These are phyloP conservation scores for Aspergillus affinis DNA, from an alignment of 495 filamentous ascomycete genomes.

Conservation along the genomic window DNA sequence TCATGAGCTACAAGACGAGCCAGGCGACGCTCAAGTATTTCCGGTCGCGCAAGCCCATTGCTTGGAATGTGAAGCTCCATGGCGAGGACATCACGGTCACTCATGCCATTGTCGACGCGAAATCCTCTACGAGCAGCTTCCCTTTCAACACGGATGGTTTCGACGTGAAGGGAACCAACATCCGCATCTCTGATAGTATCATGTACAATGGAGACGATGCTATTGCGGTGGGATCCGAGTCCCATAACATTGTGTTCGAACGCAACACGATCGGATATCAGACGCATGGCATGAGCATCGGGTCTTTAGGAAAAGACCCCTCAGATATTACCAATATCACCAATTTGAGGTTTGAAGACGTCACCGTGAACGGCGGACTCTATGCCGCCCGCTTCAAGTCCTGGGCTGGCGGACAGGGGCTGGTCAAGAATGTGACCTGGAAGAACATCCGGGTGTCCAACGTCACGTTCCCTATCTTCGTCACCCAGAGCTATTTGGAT, in stretches of 20 bases:
- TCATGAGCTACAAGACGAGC: constrained; percentile 39
- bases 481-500: constrained; percentile 42
- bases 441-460: constrained; percentile 42
- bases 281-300: constrained; percentile 45
- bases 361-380: constrained; percentile 38
- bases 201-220: constrained; percentile 48
- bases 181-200: constrained; percentile 35
- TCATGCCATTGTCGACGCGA: constrained; percentile 43
- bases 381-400: constrained; percentile 46
- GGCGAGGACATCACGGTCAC: constrained; percentile 37
- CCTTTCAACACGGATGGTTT: constrained; percentile 49
- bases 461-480: constrained; percentile 47
- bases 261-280: constrained; percentile 40
- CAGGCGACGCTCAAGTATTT: constrained; percentile 35
- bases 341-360: constrained; percentile 39
- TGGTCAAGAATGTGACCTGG: constrained; percentile 44
- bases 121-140: constrained; percentile 34
- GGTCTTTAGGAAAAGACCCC: constrained; percentile 37
- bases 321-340: constrained; percentile 33
- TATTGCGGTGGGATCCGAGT: constrained; percentile 37
- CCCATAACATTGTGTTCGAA: constrained; percentile 37
- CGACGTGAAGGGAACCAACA: constrained; percentile 37
- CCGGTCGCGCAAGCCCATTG: constrained; percentile 45
- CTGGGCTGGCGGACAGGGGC: constrained; percentile 40
- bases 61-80: constrained; percentile 40